Evolutionary conservation across 768 basidiomycete genomes (phyloP).

Genomic region (Suillus placidus): DNA sequence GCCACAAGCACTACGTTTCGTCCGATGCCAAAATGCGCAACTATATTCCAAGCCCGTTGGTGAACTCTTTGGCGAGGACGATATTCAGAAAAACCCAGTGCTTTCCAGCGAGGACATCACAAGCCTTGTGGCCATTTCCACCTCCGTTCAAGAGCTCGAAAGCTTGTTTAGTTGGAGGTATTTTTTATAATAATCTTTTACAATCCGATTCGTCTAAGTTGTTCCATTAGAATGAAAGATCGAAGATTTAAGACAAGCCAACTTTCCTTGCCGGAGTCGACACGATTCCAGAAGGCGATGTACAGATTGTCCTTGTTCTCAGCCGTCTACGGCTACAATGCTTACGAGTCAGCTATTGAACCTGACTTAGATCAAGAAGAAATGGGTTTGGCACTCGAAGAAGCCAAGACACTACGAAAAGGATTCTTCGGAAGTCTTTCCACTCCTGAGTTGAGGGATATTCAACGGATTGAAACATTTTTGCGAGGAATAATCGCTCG

Average conservation of each 20-base stretch:
- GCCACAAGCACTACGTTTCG: constrained; percentile 33
- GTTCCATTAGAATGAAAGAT: constrained; percentile 38
- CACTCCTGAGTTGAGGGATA: constrained; percentile 23
- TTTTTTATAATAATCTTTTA: constrained; percentile 6
- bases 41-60: neutral
- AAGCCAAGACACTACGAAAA: constrained; percentile 13
- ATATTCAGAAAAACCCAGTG: constrained; percentile 17
- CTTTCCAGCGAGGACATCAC: constrained; percentile 25
- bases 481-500: constrained; percentile 16
- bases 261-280: constrained; percentile 35
- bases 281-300: constrained; percentile 32
- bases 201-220: neutral
- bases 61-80: neutral
- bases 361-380: constrained; percentile 10
- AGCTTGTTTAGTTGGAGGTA: constrained; percentile 45
- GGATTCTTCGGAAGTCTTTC: constrained; percentile 16
- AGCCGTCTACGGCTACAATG: constrained; percentile 11
- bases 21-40: constrained; percentile 19
- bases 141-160: constrained; percentile 34
- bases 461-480: constrained; percentile 24
- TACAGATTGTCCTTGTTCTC: constrained; percentile 33
- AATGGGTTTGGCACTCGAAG: constrained; percentile 5
- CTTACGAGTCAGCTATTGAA: constrained; percentile 8
- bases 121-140: constrained; percentile 27
- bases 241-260: constrained; percentile 33